Evolutionary conservation across 176 grass and related monocot species (phyloP).

Genomic region (Elymus sibiricus): DNA sequence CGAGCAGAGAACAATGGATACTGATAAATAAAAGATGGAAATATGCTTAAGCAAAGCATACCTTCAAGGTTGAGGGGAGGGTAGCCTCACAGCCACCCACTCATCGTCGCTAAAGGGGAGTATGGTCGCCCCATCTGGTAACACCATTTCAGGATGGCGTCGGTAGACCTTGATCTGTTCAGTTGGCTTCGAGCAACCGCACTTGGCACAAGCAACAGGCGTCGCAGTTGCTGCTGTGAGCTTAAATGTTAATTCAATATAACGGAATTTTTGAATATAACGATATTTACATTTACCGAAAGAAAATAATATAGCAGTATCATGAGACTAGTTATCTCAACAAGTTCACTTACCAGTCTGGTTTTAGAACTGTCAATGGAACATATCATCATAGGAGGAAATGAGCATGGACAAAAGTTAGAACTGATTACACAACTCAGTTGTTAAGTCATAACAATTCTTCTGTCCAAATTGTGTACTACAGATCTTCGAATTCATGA

Average conservation of each 20-base stretch:
- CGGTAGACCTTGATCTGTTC: slow-evolving; percentile 47
- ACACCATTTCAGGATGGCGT: slow-evolving; percentile 17
- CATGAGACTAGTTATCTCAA: no score
- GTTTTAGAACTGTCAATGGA: no score
- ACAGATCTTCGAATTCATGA: not conserved
- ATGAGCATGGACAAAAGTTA: not conserved
- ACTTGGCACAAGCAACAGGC: not conserved
- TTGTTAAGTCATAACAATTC: not conserved
- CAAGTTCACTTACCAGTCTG: no score
- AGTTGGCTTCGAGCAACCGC: slow-evolving; percentile 18
- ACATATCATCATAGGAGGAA: not conserved
- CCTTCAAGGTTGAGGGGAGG: slow-evolving; percentile 35
- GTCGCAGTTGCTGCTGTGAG: not conserved
- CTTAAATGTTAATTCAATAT: no score
- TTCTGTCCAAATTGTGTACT: not conserved
- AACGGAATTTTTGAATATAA: no score
- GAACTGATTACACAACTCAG: no score
- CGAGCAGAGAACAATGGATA: not conserved
- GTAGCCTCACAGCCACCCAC: slow-evolving; percentile 65
- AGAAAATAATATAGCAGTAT: no score
- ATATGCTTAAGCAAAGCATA: not conserved
- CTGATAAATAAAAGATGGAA: not conserved
- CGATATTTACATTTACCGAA: no score
- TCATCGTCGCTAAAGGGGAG: slow-evolving; percentile 54
- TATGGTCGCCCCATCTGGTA: slow-evolving; percentile 40